These are phyloP conservation scores for Russula abietina DNA, from an alignment of 768 basidiomycete species.

Conservation along the genomic window DNA sequence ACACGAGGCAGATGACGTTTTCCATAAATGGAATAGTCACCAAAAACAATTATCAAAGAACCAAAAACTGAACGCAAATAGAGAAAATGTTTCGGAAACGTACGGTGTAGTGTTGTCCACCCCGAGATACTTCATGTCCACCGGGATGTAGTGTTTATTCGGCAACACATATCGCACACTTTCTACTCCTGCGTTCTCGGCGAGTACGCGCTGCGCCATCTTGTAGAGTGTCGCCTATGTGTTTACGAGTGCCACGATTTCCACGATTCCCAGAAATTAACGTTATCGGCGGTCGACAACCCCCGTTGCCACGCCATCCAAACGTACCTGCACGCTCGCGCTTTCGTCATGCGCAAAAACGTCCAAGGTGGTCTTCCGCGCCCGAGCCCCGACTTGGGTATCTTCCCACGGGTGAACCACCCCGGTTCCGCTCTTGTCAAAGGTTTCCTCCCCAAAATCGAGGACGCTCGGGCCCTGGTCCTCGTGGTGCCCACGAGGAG, in stretches of 20 bases:
- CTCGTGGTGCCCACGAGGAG: neutral
- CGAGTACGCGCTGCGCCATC: slow-evolving; percentile 71
- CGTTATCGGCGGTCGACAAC: neutral
- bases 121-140: slow-evolving; percentile 70
- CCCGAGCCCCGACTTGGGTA: slow-evolving; percentile 44
- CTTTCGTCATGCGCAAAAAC: slow-evolving; percentile 84
- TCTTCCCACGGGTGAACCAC: slow-evolving; percentile 49
- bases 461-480: slow-evolving; percentile 35
- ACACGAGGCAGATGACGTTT: slow-evolving; percentile 14
- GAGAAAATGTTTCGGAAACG: slow-evolving; percentile 24
- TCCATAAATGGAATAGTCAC: slow-evolving; percentile 19
- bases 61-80: neutral
- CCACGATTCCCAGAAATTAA: neutral
- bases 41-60: neutral
- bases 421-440: slow-evolving; percentile 7
- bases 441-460: slow-evolving; percentile 39
- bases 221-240: slow-evolving; percentile 83
- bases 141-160: slow-evolving; percentile 93
- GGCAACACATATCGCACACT: slow-evolving; percentile 71
- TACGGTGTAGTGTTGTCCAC: slow-evolving; percentile 67
- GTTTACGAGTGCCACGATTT: neutral
- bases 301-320: slow-evolving; percentile 39
- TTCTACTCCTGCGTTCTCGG: slow-evolving; percentile 54
- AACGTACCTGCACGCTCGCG: slow-evolving; percentile 80
- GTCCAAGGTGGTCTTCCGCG: slow-evolving; percentile 63